Evolutionary conservation across 768 basidiomycete species (phyloP).

Genomic region (Rhizopogon vulgaris): DNA sequence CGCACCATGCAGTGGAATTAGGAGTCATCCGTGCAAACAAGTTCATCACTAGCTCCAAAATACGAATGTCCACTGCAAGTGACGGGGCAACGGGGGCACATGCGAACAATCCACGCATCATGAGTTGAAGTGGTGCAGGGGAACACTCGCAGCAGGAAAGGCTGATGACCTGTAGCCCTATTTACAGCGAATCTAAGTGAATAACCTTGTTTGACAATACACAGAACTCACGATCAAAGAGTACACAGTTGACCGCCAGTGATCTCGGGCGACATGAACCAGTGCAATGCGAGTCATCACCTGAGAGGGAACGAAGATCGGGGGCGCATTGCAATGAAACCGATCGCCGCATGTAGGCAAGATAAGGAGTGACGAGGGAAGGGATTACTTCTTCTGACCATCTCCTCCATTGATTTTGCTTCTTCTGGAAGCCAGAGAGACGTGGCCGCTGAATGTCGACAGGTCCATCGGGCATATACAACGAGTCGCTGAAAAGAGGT

Average conservation of each 20-base stretch:
- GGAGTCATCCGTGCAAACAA: constrained; percentile 9
- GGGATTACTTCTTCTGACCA: constrained; percentile 4
- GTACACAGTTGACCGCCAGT: not conserved
- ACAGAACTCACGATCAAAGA: not conserved
- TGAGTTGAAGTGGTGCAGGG: constrained; percentile 17
- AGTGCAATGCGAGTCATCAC: not conserved
- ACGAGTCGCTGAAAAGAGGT: not conserved
- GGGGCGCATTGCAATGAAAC: not conserved
- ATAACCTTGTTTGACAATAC: not conserved
- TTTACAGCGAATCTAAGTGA: not conserved
- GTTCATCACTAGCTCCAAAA: constrained; percentile 20
- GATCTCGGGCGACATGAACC: not conserved
- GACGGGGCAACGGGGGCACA: constrained; percentile 22
- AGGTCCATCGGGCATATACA: not conserved
- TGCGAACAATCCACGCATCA: constrained; percentile 19
- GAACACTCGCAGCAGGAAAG: constrained; percentile 7
- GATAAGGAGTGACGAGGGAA: constrained; percentile 5
- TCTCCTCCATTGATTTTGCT: constrained; percentile 3
- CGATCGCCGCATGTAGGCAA: not conserved
- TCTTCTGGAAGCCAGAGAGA: not conserved
- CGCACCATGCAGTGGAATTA: constrained; percentile 5
- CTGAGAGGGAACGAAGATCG: not conserved
- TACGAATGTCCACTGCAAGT: constrained; percentile 25
- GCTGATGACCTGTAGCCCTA: not conserved
- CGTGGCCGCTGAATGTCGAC: not conserved